These are phyloP conservation scores for Clavariopsis aquatica DNA, from an alignment of 495 filamentous ascomycete genomes.

Conservation along the genomic window DNA sequence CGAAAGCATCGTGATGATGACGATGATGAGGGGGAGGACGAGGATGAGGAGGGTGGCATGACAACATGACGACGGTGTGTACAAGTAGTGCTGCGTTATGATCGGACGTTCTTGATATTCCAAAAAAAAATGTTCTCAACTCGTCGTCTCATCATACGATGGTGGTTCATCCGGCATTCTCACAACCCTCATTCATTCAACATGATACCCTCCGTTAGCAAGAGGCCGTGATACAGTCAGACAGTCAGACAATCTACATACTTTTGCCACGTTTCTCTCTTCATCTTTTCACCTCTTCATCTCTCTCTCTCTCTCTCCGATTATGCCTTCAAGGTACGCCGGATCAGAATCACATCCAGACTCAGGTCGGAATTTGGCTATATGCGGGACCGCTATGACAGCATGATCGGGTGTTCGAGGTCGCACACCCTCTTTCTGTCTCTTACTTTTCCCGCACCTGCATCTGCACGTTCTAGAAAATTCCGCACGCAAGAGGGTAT, in stretches of 20 bases:
- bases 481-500: slow-evolving; percentile 9
- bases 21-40: too few species aligned
- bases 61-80: slow-evolving; percentile 11
- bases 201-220: slow-evolving; percentile 38
- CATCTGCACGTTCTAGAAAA: slow-evolving; percentile 21
- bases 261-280: background rate
- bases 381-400: slow-evolving; percentile 16
- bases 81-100: slow-evolving; percentile 1
- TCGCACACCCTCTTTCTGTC: background rate
- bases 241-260: slow-evolving; percentile 13
- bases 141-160: background rate
- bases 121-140: slow-evolving; percentile 15
- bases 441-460: too few species aligned
- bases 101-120: slow-evolving; percentile 12
- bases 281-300: background rate
- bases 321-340: slow-evolving; percentile 13
- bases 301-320: background rate
- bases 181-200: slow-evolving; percentile 37
- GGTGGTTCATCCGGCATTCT: slow-evolving; percentile 17
- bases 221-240: too few species aligned
- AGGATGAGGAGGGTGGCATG: slow-evolving; percentile 18
- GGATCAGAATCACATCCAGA: background rate
- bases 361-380: slow-evolving; percentile 2
- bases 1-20: slow-evolving; percentile 25
- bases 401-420: slow-evolving; percentile 27